phyloP scores from a whole-genome alignment of 2,329 filamentous ascomycete genomes.

The Aspergillus niger region DNA sequence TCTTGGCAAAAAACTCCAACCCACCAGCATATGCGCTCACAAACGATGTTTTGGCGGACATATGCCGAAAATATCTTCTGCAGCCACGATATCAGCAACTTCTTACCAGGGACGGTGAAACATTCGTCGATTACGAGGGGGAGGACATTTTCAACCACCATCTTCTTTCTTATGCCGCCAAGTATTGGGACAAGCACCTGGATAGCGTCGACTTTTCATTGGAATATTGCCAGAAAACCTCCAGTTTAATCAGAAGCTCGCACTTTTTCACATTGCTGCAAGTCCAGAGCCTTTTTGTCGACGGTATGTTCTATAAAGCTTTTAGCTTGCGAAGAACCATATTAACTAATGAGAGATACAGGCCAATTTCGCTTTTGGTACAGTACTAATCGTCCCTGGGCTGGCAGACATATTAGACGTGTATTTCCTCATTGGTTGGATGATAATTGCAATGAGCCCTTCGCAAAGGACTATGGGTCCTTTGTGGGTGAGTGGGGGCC shows the following conservation, averaged over 20 bases:
- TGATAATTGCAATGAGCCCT: neutral
- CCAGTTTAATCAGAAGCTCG: neutral
- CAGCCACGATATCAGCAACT: slow-evolving; percentile 5
- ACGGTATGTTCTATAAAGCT: neutral
- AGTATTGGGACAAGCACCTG: slow-evolving; percentile 10
- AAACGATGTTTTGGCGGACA: neutral
- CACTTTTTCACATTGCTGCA: slow-evolving; percentile 9
- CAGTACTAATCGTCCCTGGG: neutral
- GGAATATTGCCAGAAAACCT: neutral
- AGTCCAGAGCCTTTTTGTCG: slow-evolving; percentile 5
- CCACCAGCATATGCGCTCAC: slow-evolving; percentile 1
- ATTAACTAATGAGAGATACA: neutral
- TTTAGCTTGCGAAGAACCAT: too few species aligned
- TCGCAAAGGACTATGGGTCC: neutral
- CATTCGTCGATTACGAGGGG: neutral
- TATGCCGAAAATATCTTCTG: slow-evolving; percentile 4
- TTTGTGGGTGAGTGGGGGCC: slow-evolving; percentile 9
- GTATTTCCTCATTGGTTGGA: slow-evolving; percentile 9
- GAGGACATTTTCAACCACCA: neutral
- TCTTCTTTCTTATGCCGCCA: slow-evolving; percentile 8
- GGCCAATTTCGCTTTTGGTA: slow-evolving; percentile 5
- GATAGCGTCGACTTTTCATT: neutral
- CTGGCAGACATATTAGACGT: neutral
- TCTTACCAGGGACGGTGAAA: neutral
- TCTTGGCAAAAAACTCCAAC: neutral